phyloP scores from a whole-genome alignment of 2,329 filamentous ascomycete species.

The Aspergillus persii region DNA sequence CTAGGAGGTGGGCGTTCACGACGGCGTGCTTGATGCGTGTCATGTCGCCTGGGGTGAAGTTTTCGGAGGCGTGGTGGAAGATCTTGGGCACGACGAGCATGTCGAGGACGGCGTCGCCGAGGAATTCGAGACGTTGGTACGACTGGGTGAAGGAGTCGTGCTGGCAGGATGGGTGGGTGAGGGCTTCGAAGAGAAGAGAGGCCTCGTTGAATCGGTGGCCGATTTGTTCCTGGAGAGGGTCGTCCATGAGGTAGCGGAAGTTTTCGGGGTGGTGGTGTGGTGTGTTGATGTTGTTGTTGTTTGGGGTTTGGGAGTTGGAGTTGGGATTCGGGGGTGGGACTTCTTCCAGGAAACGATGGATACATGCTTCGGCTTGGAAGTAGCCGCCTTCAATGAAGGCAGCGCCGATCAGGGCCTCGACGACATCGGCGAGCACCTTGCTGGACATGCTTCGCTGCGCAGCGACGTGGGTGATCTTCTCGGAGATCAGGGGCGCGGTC shows the following conservation, averaged over 20 bases:
- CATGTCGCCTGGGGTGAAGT: constrained; percentile 60
- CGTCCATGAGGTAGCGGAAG: constrained; percentile 15
- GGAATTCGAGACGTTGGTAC: constrained; percentile 78
- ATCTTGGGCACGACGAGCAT: constrained; percentile 62
- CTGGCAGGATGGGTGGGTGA: constrained; percentile 71
- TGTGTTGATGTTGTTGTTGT: too few relatives aligned
- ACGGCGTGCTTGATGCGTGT: constrained; percentile 72
- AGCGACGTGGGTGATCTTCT: constrained; percentile 25
- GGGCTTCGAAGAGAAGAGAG: constrained; percentile 69
- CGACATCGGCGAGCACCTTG: constrained; percentile 82
- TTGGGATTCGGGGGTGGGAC: constrained; percentile 20
- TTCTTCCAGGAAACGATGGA: constrained; percentile 65
- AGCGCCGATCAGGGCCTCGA: constrained; percentile 81
- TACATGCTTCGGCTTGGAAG: constrained; percentile 60
- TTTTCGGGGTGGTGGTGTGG: background rate
- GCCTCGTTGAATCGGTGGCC: constrained; percentile 71
- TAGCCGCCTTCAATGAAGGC: constrained; percentile 69
- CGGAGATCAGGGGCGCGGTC: constrained; percentile 61
- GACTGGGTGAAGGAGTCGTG: constrained; percentile 52
- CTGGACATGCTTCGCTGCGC: constrained; percentile 56
- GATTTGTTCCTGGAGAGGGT: constrained; percentile 37
- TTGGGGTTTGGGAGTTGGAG: too few relatives aligned
- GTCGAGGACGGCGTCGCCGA: constrained; percentile 85
- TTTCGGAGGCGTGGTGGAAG: constrained; percentile 29
- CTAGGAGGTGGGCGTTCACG: constrained; percentile 77